A percentile compares a stretch with the other conserved stretches of the same genome.
phyloP scores from a whole-genome alignment of 169 alveolate genomes.

The Babesia ovata region DNA sequence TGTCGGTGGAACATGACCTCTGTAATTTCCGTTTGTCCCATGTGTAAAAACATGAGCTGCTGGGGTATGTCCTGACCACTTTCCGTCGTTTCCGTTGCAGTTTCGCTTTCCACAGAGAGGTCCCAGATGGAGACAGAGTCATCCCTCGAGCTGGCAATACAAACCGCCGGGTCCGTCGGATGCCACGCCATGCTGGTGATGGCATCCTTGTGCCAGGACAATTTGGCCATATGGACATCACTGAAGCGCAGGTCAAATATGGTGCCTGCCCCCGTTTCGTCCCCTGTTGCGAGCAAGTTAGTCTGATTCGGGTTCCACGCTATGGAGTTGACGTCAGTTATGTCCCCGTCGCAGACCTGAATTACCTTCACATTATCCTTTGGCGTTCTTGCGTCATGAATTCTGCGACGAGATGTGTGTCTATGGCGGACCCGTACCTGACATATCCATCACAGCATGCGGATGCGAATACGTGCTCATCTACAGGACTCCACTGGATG shows the following conservation, averaged over 20 bases:
- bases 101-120: conserved; percentile 74
- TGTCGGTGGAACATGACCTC: conserved; percentile 77
- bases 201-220: conserved; percentile 65
- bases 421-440: conserved; percentile 2
- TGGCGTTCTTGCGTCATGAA: conserved; percentile 58
- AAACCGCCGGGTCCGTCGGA: conserved; percentile 72
- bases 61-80: conserved; percentile 63
- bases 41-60: conserved; percentile 75
- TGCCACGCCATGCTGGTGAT: conserved; percentile 78
- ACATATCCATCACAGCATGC: conserved; percentile 74
- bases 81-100: neutral
- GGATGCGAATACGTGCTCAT: conserved; percentile 63
- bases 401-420: neutral
- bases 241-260: conserved; percentile 49
- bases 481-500: conserved; percentile 70
- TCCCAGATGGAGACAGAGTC: conserved; percentile 80
- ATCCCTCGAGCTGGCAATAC: conserved; percentile 71
- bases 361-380: conserved; percentile 45
- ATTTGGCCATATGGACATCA: conserved; percentile 41
- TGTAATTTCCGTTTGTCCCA: conserved; percentile 78
- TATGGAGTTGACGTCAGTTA: conserved; percentile 57
- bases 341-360: conserved; percentile 24
- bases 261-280: conserved; percentile 57
- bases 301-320: conserved; percentile 56
- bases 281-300: conserved; percentile 48